Conservation (phyloP, 2,329 filamentous ascomycete genomes). For the Fusarium cicatricum region DNA sequence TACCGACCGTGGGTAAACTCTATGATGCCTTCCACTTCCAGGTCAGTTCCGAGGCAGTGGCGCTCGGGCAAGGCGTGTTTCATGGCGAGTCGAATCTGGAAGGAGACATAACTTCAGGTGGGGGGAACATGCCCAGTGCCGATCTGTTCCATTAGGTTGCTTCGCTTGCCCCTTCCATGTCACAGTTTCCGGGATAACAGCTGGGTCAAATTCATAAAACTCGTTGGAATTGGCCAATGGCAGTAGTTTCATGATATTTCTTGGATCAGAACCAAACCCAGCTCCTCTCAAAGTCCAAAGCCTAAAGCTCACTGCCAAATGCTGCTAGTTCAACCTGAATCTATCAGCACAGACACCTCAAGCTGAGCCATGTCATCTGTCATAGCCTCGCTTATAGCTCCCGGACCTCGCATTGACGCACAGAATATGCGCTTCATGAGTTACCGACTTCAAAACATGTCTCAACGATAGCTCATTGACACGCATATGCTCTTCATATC, state of each 20-base stretch:
- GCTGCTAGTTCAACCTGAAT: slow-evolving; percentile 16
- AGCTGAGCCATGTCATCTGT: slow-evolving; percentile 4
- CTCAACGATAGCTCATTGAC: not conserved
- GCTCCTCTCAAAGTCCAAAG: not conserved
- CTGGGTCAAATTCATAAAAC: slow-evolving; percentile 12
- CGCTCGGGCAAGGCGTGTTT: slow-evolving; percentile 30
- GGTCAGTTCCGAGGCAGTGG: slow-evolving; percentile 4
- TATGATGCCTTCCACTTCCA: slow-evolving; percentile 21
- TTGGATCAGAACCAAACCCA: slow-evolving; percentile 1
- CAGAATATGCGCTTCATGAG: not conserved
- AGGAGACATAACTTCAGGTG: slow-evolving; percentile 5
- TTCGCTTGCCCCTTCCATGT: slow-evolving; percentile 16
- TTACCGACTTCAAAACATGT: slow-evolving; percentile 2
- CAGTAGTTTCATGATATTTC: not conserved
- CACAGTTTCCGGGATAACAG: slow-evolving; percentile 7
- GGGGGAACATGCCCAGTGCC: slow-evolving; percentile 12
- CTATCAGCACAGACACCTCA: slow-evolving; percentile 9
- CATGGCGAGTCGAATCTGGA: slow-evolving; percentile 30
- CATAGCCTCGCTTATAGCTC: slow-evolving; percentile 3
- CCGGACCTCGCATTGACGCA: not conserved
- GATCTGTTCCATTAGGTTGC: slow-evolving; percentile 30
- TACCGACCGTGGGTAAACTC: not conserved
- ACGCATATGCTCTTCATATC: too few species aligned
- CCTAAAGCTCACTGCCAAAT: slow-evolving; percentile 1
- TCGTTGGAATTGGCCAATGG: slow-evolving; percentile 16